Percentiles rank a stretch among this genome's conserved stretches.
Evolutionary conservation across 306 rosid genomes (phyloP).

Genomic region (Vigna mungo): DNA sequence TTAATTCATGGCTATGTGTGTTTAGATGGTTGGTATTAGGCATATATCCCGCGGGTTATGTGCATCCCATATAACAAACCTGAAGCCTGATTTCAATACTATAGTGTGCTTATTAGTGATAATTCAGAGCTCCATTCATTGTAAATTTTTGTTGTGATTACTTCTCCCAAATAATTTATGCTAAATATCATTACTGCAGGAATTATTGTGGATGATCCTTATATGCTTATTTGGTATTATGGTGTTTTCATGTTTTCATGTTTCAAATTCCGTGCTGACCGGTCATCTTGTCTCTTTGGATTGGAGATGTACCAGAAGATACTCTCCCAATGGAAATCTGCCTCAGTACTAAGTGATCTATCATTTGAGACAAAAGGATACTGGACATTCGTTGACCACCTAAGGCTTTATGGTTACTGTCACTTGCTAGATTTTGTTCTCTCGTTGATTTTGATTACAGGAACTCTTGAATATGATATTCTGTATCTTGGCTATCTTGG

Average conservation of each 20-base stretch:
- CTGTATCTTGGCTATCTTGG: constrained; percentile 95
- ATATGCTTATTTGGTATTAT: constrained; percentile 81
- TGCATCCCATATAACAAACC: constrained; percentile 8
- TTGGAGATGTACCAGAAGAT: constrained; percentile 64
- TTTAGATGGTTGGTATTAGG: constrained; percentile 35
- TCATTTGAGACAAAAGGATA: constrained; percentile 94
- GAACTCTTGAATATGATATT: constrained; percentile 93
- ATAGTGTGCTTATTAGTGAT: constrained; percentile 20
- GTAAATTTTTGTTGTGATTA: constrained; percentile 30
- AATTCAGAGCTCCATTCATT: constrained; percentile 20
- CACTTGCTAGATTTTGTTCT: constrained; percentile 92
- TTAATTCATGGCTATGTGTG: constrained; percentile 37
- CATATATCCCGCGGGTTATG: constrained; percentile 29
- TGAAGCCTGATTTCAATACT: constrained; percentile 8
- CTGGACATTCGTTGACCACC: constrained; percentile 90
- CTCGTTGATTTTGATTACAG: constrained; percentile 81
- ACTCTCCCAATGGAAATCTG: constrained; percentile 75
- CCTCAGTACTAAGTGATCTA: constrained; percentile 83
- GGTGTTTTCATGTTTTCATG: constrained; percentile 91
- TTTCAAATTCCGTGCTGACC: constrained; percentile 89
- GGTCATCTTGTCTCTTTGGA: constrained; percentile 60
- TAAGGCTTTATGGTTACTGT: constrained; percentile 88
- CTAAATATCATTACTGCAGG: constrained; percentile 59
- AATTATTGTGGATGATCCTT: constrained; percentile 77
- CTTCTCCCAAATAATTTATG: constrained; percentile 32